Percentiles rank a stretch among this genome's conserved stretches.
These are phyloP conservation scores for Colletotrichum somersetense DNA, from an alignment of 2,329 filamentous ascomycete genomes.

Conservation along the genomic window DNA sequence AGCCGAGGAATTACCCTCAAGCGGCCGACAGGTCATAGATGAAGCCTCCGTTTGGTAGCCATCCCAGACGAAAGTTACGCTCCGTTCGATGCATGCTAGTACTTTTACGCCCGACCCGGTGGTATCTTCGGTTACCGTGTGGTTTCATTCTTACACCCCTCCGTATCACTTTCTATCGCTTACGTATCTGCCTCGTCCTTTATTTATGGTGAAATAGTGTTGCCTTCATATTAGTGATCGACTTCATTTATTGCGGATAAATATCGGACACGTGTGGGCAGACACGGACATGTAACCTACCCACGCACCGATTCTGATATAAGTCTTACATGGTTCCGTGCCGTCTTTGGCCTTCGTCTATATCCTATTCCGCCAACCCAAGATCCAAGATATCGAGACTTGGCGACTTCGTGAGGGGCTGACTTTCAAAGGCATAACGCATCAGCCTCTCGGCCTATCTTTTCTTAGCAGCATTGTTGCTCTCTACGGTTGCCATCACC, in stretches of 20 bases:
- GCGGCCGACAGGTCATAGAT: constrained; percentile 7
- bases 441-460: constrained; percentile 16
- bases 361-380: constrained; percentile 27
- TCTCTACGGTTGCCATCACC: neutral
- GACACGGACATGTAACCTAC: constrained; percentile 27
- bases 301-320: constrained; percentile 36
- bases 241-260: constrained; percentile 47
- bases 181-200: constrained; percentile 21
- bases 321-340: constrained; percentile 43
- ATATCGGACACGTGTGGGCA: constrained; percentile 44
- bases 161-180: constrained; percentile 7
- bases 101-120: constrained; percentile 12
- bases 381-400: neutral
- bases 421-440: neutral
- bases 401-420: neutral
- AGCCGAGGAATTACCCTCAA: constrained; percentile 29
- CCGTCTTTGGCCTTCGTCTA: constrained; percentile 32
- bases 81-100: constrained; percentile 28
- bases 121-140: constrained; percentile 14
- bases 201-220: constrained; percentile 12
- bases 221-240: constrained; percentile 18
- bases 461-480: constrained; percentile 4
- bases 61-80: constrained; percentile 18
- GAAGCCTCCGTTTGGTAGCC: constrained; percentile 40
- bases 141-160: constrained; percentile 24